A percentile compares a stretch with the other conserved stretches of the same genome.
Conservation (phyloP, 2,329 filamentous ascomycete species). For the Cladosporium sp. region DNA sequence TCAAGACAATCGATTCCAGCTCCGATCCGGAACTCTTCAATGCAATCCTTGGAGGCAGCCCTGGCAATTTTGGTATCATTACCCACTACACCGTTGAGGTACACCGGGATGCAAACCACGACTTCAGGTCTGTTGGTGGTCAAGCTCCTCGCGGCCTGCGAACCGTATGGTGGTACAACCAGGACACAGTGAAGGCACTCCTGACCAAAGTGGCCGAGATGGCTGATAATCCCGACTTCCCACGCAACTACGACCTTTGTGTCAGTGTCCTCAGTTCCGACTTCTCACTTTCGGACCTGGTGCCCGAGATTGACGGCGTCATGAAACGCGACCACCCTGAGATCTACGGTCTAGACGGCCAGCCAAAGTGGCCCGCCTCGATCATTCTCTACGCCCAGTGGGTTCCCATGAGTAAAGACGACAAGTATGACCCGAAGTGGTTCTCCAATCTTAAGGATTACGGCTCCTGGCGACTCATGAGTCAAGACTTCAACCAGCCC, state of each 20-base stretch:
- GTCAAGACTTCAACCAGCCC: slow-evolving; percentile 31
- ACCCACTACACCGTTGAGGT: slow-evolving; percentile 36
- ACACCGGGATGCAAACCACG: slow-evolving; percentile 36
- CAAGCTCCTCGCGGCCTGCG: slow-evolving; percentile 42
- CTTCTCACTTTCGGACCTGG: slow-evolving; percentile 35
- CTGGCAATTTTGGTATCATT: slow-evolving; percentile 32
- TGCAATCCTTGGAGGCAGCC: slow-evolving; percentile 31
- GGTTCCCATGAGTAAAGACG: slow-evolving; percentile 38
- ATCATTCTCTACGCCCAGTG: slow-evolving; percentile 50
- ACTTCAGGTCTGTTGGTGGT: slow-evolving; percentile 5
- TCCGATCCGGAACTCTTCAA: slow-evolving; percentile 30
- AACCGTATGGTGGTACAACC: slow-evolving; percentile 40
- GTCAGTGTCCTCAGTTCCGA: slow-evolving; percentile 45
- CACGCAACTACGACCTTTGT: slow-evolving; percentile 46
- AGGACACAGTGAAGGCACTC: slow-evolving; percentile 36
- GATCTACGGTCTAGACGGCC: slow-evolving; percentile 35
- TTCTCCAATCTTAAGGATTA: slow-evolving; percentile 37
- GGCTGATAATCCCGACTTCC: slow-evolving; percentile 41
- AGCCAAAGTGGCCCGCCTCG: slow-evolving; percentile 36
- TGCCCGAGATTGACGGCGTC: slow-evolving; percentile 36
- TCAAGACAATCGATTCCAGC: slow-evolving; percentile 23
- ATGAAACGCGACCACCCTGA: slow-evolving; percentile 36
- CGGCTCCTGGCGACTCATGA: slow-evolving; percentile 23
- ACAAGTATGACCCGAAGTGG: slow-evolving; percentile 35
- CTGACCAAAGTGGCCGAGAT: slow-evolving; percentile 42